Percentiles rank a stretch among this genome's conserved stretches.
phyloP scores from a whole-genome alignment of 768 basidiomycete species.

The Naganishia vaughanmartiniae region DNA sequence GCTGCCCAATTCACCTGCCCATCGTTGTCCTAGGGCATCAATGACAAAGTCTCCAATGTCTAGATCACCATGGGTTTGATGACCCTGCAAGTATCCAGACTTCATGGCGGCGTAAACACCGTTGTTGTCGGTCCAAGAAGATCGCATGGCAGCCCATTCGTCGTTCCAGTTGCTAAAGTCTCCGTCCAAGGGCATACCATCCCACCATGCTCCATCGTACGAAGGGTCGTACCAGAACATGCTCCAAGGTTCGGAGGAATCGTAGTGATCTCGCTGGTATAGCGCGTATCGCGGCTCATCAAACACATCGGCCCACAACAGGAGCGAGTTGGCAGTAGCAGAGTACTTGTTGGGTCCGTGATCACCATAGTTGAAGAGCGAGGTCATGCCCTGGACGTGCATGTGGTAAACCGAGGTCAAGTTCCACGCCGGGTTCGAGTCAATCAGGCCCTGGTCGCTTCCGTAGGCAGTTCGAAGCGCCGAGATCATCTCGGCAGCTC shows the following conservation, averaged over 20 bases:
- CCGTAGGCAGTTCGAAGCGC: slow-evolving; percentile 82
- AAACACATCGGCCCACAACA: slow-evolving; percentile 72
- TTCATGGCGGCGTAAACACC: slow-evolving; percentile 86
- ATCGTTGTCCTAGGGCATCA: slow-evolving; percentile 87
- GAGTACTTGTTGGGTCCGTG: slow-evolving; percentile 93
- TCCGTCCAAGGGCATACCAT: slow-evolving; percentile 73
- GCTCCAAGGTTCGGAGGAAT: slow-evolving; percentile 76
- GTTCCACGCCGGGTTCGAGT: slow-evolving; percentile 67
- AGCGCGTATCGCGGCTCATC: slow-evolving; percentile 71
- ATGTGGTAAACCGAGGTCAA: slow-evolving; percentile 85
- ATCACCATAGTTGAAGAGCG: slow-evolving; percentile 60
- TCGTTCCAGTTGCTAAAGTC: slow-evolving; percentile 70
- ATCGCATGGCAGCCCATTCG: slow-evolving; percentile 88
- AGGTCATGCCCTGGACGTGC: slow-evolving; percentile 78
- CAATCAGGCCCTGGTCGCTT: slow-evolving; percentile 70
- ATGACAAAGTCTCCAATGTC: slow-evolving; percentile 94
- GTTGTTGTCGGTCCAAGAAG: slow-evolving; percentile 82
- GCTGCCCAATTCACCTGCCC: slow-evolving; percentile 91
- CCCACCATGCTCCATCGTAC: slow-evolving; percentile 86
- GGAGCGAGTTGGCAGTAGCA: slow-evolving; percentile 82
- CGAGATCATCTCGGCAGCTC: slow-evolving; percentile 81
- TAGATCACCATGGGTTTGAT: slow-evolving; percentile 93
- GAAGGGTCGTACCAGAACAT: slow-evolving; percentile 91
- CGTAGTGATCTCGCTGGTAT: slow-evolving; percentile 84
- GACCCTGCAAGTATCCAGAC: slow-evolving; percentile 72